Evolutionary conservation across 257 asterid species (phyloP), one percentile per base, ranked within the genome.

Genomic region (Apocynum venetum): DNA sequence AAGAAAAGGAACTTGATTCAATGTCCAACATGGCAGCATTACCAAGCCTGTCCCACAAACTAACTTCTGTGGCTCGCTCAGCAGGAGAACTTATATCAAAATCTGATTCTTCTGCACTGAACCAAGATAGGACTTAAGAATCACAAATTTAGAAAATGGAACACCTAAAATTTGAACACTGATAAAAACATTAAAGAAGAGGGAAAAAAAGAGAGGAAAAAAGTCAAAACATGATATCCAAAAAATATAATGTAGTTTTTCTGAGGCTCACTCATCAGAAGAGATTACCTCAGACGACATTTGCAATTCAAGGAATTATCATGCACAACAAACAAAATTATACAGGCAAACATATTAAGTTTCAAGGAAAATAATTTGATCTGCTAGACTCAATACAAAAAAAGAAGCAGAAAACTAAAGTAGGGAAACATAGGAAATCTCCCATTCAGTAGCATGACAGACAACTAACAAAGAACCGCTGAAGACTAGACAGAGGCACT

Each of bases 21-120:
- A 96, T 93, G 85, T 96, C 96, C 84, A 86, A 77, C 88, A 92
- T 88, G 17, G 88, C 91, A 73, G 98, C 93, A 75, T 87, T 93
- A 72, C 97, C 97, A 75, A 96, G 97, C 86, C 97, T 93, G 79
- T 91, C 98, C 97, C 98, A 96, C 83, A 96, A 80, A 84, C 89
- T 89, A 82, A 81, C 81, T 80, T 93, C 98, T 70, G 97, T 74
- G 77, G 89, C 82, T 82, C 87, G 92, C 84, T 88, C 97, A 43
- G 89, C 80, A 66, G 85, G 96, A 65, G 88, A 73, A 77, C 84
- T 74, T 74, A 78, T 40, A 83, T 90, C 91, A 19, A 81, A 40
- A 70, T 76, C 89, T 82, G 83, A 82, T 79, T 87, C 89, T 84
- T 83, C 97, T 80, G 81, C 82, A 84, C 99, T 96, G 95, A 82